A percentile compares a stretch with the other conserved stretches of the same genome.
Conservation (phyloP, 768 basidiomycete species). For the Leccinum rimulosum region DNA sequence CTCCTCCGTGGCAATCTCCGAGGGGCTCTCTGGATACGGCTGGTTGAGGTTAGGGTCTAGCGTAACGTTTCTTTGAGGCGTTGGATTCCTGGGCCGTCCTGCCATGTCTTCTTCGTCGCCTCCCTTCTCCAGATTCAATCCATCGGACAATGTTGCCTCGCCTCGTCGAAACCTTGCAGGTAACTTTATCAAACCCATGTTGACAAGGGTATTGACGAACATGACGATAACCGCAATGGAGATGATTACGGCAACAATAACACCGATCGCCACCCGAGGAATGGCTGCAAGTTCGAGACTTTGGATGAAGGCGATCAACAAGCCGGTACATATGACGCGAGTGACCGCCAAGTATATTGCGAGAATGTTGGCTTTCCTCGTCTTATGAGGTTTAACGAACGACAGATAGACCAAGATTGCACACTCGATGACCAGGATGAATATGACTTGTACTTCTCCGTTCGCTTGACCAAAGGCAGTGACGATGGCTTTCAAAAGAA, state of each 20-base stretch:
- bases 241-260: slow-evolving; percentile 69
- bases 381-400: slow-evolving; percentile 60
- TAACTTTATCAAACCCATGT: slow-evolving; percentile 38
- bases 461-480: slow-evolving; percentile 61
- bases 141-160: slow-evolving; percentile 9
- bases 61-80: slow-evolving; percentile 44
- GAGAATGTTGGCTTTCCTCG: slow-evolving; percentile 69
- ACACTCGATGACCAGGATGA: slow-evolving; percentile 65
- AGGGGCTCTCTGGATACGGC: slow-evolving; percentile 42
- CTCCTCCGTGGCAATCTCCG: slow-evolving; percentile 21
- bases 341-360: slow-evolving; percentile 62
- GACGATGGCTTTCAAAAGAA: slow-evolving; percentile 68
- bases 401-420: slow-evolving; percentile 53
- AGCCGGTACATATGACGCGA: slow-evolving; percentile 64
- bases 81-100: slow-evolving; percentile 49
- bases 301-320: slow-evolving; percentile 78
- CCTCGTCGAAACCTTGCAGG: slow-evolving; percentile 18
- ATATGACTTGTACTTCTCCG: slow-evolving; percentile 67
- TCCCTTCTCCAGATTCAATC: slow-evolving; percentile 31
- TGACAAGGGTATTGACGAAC: slow-evolving; percentile 62
- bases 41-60: slow-evolving; percentile 42
- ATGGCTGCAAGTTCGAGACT: slow-evolving; percentile 65
- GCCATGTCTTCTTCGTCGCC: slow-evolving; percentile 17
- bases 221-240: slow-evolving; percentile 68
- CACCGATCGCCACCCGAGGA: slow-evolving; percentile 77